phyloP scores from a whole-genome alignment of 441 rosid species.

The Rhodomyrtus psidioides region DNA sequence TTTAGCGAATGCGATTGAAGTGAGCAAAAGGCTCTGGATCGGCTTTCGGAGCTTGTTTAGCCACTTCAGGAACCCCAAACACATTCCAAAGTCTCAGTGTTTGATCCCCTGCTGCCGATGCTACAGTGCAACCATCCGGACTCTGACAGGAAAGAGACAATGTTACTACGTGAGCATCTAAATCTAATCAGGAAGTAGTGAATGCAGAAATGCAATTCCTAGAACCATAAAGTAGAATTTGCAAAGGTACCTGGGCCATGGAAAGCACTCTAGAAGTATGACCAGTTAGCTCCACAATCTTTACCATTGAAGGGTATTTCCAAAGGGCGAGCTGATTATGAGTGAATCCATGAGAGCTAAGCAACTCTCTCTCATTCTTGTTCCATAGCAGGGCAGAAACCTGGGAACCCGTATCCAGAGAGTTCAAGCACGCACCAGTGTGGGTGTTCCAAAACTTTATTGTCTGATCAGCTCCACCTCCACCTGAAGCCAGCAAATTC shows the following conservation, averaged over 20 bases:
- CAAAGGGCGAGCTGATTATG: no score
- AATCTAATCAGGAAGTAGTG: neutral
- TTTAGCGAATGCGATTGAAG: conserved; percentile 36
- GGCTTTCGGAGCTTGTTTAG: conserved; percentile 32
- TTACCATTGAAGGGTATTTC: no score
- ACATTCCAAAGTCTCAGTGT: conserved; percentile 53
- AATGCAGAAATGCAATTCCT: neutral
- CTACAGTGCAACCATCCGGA: conserved; percentile 57
- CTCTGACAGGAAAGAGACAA: conserved; percentile 20
- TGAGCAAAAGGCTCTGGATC: conserved; percentile 38
- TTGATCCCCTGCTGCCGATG: conserved; percentile 54
- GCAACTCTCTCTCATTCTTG: no score
- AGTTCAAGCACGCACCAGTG: conserved; percentile 32
- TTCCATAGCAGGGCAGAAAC: no score
- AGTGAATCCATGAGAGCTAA: no score
- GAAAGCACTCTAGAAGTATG: no score
- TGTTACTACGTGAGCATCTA: neutral
- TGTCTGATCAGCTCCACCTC: conserved; percentile 24
- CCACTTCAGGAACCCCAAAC: conserved; percentile 41
- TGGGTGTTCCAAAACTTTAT: conserved; percentile 33
- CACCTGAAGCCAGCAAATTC: conserved; percentile 30
- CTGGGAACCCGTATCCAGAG: neutral
- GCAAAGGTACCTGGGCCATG: neutral
- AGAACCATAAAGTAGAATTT: neutral
- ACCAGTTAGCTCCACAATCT: no score